Conservation (phyloP, 192 early-diverging fungal species). For the Pilaira anomala region DNA sequence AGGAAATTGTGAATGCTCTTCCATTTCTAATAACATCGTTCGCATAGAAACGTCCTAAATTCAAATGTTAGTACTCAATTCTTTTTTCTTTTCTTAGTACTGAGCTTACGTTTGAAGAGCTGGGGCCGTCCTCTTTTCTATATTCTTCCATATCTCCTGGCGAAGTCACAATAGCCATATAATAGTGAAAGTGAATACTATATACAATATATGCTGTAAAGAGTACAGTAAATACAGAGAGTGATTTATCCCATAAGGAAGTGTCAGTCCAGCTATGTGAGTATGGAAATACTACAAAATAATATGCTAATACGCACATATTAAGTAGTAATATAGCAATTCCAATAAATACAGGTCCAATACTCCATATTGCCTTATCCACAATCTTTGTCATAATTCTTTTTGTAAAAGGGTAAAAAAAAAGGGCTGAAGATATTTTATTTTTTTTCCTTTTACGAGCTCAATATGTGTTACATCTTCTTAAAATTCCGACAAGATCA, state of each 20-base stretch:
- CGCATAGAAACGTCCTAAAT: slow-evolving; percentile 37
- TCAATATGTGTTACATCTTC: no score
- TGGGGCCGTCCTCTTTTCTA: background rate
- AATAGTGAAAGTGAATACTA: slow-evolving; percentile 54
- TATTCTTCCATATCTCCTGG: slow-evolving; percentile 36
- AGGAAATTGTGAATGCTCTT: slow-evolving; percentile 41
- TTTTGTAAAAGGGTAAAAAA: background rate
- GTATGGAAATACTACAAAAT: slow-evolving; percentile 47
- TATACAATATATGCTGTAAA: slow-evolving; percentile 51
- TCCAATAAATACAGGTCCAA: slow-evolving; percentile 50
- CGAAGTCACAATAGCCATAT: slow-evolving; percentile 51
- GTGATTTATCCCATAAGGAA: slow-evolving; percentile 19
- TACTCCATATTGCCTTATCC: slow-evolving; percentile 41
- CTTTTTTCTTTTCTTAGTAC: background rate
- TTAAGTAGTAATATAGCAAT: slow-evolving; percentile 47
- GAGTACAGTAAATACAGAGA: slow-evolving; percentile 32
- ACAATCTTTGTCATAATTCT: slow-evolving; percentile 33
- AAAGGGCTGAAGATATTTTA: no score
- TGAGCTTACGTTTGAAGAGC: background rate
- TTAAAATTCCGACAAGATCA: no score
- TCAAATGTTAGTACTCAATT: background rate
- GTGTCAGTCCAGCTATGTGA: slow-evolving; percentile 41
- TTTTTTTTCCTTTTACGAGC: no score
- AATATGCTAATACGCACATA: slow-evolving; percentile 42
- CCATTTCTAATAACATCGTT: slow-evolving; percentile 44